Base-by-base conservation (phyloP, 2,329 filamentous ascomycete species). In the Cercospora brassicicola region DNA sequence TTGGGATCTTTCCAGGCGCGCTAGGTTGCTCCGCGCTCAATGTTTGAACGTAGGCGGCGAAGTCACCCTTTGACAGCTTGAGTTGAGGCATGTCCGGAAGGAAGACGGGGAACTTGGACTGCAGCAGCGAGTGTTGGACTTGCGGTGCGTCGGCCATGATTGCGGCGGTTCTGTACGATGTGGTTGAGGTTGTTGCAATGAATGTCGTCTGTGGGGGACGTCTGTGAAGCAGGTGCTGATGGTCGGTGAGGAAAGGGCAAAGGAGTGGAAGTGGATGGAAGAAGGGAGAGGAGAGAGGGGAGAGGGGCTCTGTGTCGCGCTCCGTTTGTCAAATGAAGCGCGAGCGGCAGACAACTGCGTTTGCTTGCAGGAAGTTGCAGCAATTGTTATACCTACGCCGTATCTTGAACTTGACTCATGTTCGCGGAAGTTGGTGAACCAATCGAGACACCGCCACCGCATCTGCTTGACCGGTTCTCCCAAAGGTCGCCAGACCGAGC, bases 21-120 rank as follows among this genome's bases (percentile, higher is more conserved):
- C 5, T 31, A 36, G 33, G 20, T 23, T 53, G 42, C 23, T 39
- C 36, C 13, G 28, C 18, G 26, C 23, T 53, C n/a, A 36, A 45
- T 1, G 65, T 57, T 26, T 59, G 33, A 15, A 73, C 56, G 51
- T 71, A 69, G 13, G 63, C 33, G n/a, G 66, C 57, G 53, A 74
- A 74, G 15, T 71, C 67, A 1, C 63, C 60, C 18, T 65, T 69
- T 26, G 64, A 36, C 8, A 69, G 30, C 39, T 45, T 62, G 15
- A 75, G 64, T 59, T 71, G 71, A 45, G 71, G 64, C 64, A 75
- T 68, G 13, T 72, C 66, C 26, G 73, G 73, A 1, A 73, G 67
- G 28, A 63, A 36, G 67, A 73, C 69, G 2, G 69, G 68, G 31
- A 75, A 75, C 42, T 62, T 72, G 23, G 72, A 72, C 33, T 74